Evolutionary conservation across 805 yeast genomes (phyloP), one percentile per base, ranked within the genome.

Genomic region (Yamadazyma laniorum): DNA sequence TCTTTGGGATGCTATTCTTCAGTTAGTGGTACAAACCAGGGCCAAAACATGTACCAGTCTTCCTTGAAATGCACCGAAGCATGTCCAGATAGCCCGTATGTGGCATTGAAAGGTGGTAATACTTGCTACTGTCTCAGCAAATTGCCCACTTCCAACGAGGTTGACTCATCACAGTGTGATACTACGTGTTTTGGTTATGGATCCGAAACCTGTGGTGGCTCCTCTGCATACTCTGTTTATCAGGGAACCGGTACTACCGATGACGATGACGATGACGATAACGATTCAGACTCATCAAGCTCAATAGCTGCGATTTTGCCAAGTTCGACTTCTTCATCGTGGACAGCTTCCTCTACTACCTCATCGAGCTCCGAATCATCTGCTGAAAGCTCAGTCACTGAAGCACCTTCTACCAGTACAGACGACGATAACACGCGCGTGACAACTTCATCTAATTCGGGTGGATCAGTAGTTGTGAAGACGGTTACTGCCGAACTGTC

Each of bases 81-180:
- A 13, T 70, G 75, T 45, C 32, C 56, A 5, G 47, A 45, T 29
- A 65, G 61, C 37, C 58, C 67, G 3, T 70, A 63, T 43, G 55
- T 65, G 33, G 75, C 73, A 29, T 23, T 69, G 25, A 51, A 46
- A 19, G 46, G 56, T 34, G 74, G 74, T 9, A 48, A 49, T 29
- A 49, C 51, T n/a, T 70, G 75, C 45, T 59, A 50, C 45, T 70
- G 75, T 45, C 62, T 70, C 38, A 44, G 47, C 19, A 30, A 52
- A 5, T 40, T 52, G 25, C 75, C 75, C 11, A 34, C 49, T 19
- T 21, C 43, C 2, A 30, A 39, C 15, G 42, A 42, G 6, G 38
- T 48, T 12, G 36, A 29, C 17, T 6, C 22, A n/a, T 34, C 42
- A 3, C 23, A 37, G 33, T 70, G 75, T 53, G 46, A 48, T 37